phyloP scores from a whole-genome alignment of 73 alveolate genomes.

The Loxodes magnus region DNA sequence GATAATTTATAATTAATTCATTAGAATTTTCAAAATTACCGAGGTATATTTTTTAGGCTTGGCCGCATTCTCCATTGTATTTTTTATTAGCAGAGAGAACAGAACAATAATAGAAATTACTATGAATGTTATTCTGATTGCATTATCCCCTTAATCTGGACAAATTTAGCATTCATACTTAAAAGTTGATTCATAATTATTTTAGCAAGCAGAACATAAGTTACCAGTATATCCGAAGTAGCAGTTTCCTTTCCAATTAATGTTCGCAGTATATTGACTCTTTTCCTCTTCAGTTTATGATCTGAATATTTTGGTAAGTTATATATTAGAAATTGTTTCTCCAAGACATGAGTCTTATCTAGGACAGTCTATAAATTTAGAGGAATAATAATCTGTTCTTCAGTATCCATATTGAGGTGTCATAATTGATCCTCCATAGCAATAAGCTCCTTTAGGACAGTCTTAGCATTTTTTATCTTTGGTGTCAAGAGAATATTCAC shows the following conservation, averaged over 20 bases:
- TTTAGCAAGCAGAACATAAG: conserved; percentile 43
- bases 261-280: too few species aligned
- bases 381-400: conserved; percentile 27
- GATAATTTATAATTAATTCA: conserved; percentile 37
- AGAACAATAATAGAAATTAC: conserved; percentile 12
- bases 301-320: too few species aligned
- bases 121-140: conserved; percentile 20
- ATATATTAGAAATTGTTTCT: too few species aligned
- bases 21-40: conserved; percentile 34
- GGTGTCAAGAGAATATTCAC: too few species aligned
- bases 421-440: conserved; percentile 34
- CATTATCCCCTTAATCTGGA: conserved; percentile 20
- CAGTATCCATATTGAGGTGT: conserved; percentile 46
- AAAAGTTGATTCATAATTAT: conserved; percentile 37
- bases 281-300: too few species aligned
- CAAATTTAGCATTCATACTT: conserved; percentile 32
- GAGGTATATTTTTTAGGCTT: conserved; percentile 20
- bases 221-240: conserved; percentile 43
- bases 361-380: conserved; percentile 28
- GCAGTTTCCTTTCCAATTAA: conserved; percentile 60
- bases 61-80: conserved; percentile 20
- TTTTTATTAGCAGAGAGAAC: conserved; percentile 17
- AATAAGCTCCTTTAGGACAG: too few species aligned
- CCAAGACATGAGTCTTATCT: conserved; percentile 31
- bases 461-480: too few species aligned